Percentiles rank a stretch among this genome's conserved stretches.
Evolutionary conservation across 2,329 filamentous ascomycete genomes (phyloP).

Genomic region (Ceratocystis smalleyi): DNA sequence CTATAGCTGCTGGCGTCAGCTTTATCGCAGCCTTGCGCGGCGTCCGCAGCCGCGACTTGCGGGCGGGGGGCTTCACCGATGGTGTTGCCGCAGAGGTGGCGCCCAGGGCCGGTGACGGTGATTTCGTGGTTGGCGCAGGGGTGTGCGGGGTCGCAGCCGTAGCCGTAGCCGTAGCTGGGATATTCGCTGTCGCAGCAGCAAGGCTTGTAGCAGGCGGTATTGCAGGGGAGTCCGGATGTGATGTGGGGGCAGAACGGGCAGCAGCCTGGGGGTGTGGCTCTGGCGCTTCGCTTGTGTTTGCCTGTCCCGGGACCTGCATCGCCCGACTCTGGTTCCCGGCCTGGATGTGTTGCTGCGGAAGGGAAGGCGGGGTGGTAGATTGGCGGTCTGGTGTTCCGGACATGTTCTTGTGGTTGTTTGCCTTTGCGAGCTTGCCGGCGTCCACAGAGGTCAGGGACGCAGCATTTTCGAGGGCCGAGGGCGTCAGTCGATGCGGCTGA

Average conservation of each 20-base stretch:
- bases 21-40: conserved; percentile 85
- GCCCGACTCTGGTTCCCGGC: not conserved
- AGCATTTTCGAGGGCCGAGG: conserved; percentile 9
- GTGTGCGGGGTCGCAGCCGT: not conserved
- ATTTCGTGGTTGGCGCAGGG: not conserved
- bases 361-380: not conserved
- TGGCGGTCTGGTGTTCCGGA: conserved; percentile 2
- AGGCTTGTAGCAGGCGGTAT: not conserved
- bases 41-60: conserved; percentile 43
- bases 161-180: not conserved
- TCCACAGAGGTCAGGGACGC: conserved; percentile 4
- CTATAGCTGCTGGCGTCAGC: conserved; percentile 63
- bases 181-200: not conserved
- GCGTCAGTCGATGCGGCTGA: conserved; percentile 10
- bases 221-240: not conserved
- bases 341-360: not conserved
- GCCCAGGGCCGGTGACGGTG: not conserved
- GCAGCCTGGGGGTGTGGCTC: not conserved
- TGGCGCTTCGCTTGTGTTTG: not conserved
- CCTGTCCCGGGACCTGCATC: not conserved
- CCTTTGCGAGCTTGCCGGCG: conserved; percentile 11
- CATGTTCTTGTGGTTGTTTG: not conserved
- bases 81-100: not conserved
- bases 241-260: not conserved
- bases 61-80: conserved; percentile 28